Evolutionary conservation across 1,284 basidiomycete genomes (phyloP).

Genomic region (Golubevia pallescens): DNA sequence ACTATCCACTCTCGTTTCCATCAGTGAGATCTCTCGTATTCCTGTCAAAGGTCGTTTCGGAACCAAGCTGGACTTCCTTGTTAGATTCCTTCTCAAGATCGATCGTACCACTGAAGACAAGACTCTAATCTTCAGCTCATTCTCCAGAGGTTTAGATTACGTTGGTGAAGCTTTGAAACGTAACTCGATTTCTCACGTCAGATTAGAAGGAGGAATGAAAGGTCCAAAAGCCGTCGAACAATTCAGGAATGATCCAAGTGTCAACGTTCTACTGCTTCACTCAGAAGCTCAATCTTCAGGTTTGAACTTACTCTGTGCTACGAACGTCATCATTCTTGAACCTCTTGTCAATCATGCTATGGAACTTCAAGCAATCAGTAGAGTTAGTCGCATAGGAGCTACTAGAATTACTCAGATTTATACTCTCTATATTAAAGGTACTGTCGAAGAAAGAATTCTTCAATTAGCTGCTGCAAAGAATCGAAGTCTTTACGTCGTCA

Average conservation of each 20-base stretch:
- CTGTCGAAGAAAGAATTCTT: slow-evolving; percentile 50
- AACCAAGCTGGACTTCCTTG: slow-evolving; percentile 52
- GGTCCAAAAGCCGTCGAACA: slow-evolving; percentile 20
- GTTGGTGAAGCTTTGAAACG: slow-evolving; percentile 43
- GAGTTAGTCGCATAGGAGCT: slow-evolving; percentile 56
- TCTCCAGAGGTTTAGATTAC: slow-evolving; percentile 48
- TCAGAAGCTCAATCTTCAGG: slow-evolving; percentile 54
- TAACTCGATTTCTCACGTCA: slow-evolving; percentile 38
- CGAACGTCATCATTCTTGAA: slow-evolving; percentile 50
- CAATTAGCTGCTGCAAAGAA: slow-evolving; percentile 29
- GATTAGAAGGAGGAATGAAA: slow-evolving; percentile 32
- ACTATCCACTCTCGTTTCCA: slow-evolving; percentile 7
- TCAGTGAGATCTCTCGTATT: slow-evolving; percentile 3
- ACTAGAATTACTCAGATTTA: slow-evolving; percentile 41
- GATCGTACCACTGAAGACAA: slow-evolving; percentile 27
- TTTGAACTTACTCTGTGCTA: slow-evolving; percentile 46
- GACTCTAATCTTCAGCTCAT: slow-evolving; percentile 54
- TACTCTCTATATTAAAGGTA: slow-evolving; percentile 47
- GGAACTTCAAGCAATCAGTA: slow-evolving; percentile 55
- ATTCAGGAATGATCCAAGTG: slow-evolving; percentile 29
- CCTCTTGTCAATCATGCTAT: slow-evolving; percentile 49
- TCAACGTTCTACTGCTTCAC: slow-evolving; percentile 51
- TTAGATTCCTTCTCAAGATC: slow-evolving; percentile 30
- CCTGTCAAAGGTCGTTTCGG: slow-evolving; percentile 38
- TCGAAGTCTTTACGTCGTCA: slow-evolving; percentile 36